Evolutionary conservation across 495 filamentous ascomycete genomes (phyloP), one percentile per base, ranked within the genome.

Genomic region (Penicillium crystallinum): DNA sequence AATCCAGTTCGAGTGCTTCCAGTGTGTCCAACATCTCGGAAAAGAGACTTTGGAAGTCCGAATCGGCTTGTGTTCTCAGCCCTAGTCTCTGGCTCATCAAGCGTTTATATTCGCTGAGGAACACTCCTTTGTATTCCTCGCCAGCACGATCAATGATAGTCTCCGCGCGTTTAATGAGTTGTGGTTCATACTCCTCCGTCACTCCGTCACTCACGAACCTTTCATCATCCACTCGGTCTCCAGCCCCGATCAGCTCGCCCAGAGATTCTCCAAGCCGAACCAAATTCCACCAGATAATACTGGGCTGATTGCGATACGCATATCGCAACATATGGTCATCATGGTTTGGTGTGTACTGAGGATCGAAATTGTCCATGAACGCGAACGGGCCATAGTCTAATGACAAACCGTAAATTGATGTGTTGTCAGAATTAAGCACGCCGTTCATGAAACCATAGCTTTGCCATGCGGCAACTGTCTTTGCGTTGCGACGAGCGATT

Each of bases 401-500:
- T 1, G 85, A 89, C 0, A 98, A 69, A 6, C 93, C 93, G 31
- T 85, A 84, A 46, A 98, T 78, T 4, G 89, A 95, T 0, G 92
- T 98, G 64, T 98, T 98, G 65, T 98, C 93, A 0, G 93, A 97
- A 61, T 96, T 92, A 29, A 98, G 74, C 18, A 98, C 93, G 15
- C 93, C 93, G 62, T 98, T 98, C 79, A 92, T 97, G 71, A 98
- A 98, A 11, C 88, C 93, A 69, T 96, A 97, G 18, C 89, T 89
- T 70, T 98, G 93, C 93, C 93, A 98, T 49, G 84, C 81, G 10
- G 93, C 93, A 1, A 97, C 91, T 0, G 88, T 96, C 35, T 81
- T 77, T 0, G 93, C 93, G 61, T 97, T 98, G 39, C 88, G 81
- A 1, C 88, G 84, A 14, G 82, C 82, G 43, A 98, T 86, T 58